phyloP scores from a whole-genome alignment of 768 basidiomycete genomes.

The Suillus discolor region DNA sequence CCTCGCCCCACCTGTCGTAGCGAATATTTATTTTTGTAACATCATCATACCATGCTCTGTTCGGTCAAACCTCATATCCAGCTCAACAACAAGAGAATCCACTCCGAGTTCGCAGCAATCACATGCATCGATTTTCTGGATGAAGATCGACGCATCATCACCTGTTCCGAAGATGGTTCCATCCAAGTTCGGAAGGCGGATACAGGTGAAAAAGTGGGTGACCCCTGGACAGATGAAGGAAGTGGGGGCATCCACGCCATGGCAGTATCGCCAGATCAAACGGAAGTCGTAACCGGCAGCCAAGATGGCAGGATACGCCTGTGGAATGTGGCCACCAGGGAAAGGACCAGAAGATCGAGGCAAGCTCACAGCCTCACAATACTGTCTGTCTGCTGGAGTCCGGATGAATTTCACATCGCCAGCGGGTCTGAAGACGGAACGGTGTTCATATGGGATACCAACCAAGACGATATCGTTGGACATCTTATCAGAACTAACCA shows the following conservation, averaged over 20 bases:
- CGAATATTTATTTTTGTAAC: background rate
- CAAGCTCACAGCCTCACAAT: background rate
- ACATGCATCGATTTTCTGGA: background rate
- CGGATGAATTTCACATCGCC: background rate
- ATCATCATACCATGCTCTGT: background rate
- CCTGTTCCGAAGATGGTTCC: background rate
- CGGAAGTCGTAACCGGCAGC: background rate
- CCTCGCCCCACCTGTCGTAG: background rate
- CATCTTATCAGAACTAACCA: background rate
- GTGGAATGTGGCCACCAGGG: background rate
- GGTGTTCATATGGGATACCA: background rate
- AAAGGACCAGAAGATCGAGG: background rate
- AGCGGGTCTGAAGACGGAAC: slow-evolving; percentile 6
- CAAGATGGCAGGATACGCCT: background rate
- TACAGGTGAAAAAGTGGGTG: background rate
- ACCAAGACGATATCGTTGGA: background rate
- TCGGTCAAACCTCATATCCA: too few relatives aligned
- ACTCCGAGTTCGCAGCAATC: background rate
- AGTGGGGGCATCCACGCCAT: background rate
- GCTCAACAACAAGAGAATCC: background rate
- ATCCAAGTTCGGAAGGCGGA: background rate
- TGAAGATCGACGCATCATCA: background rate
- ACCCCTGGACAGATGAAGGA: background rate
- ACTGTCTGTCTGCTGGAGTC: slow-evolving; percentile 1
- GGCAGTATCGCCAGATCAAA: background rate